phyloP scores from a whole-genome alignment of 2,329 filamentous ascomycete species.

The Elsinoe australis region DNA sequence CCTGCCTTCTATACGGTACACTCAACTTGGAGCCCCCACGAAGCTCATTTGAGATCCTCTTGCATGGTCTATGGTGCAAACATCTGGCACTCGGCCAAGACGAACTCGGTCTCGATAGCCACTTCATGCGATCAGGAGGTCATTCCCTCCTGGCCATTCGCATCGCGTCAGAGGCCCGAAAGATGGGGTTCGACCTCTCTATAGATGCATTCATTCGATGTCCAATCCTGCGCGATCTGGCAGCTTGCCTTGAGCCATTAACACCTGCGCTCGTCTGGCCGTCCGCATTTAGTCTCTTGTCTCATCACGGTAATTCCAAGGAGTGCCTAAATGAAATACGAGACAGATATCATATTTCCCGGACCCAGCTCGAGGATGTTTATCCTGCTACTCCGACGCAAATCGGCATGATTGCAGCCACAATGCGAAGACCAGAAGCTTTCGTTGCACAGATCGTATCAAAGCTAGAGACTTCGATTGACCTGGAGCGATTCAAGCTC shows the following conservation, averaged over 20 bases:
- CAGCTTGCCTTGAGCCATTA: slow-evolving; percentile 13
- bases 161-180: not conserved
- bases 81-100: not conserved
- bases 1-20: not conserved
- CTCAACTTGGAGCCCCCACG: not conserved
- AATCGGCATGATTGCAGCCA: not conserved
- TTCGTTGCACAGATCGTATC: not conserved
- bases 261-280: too few relatives aligned
- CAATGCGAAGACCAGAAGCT: not conserved
- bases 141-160: slow-evolving; percentile 9
- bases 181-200: not conserved
- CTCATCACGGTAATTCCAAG: too few relatives aligned
- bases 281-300: not conserved
- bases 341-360: too few relatives aligned
- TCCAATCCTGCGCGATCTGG: not conserved
- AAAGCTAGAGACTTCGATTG: not conserved
- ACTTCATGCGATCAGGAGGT: not conserved
- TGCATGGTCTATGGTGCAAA: slow-evolving; percentile 4
- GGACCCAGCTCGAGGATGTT: not conserved
- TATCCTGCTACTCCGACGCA: slow-evolving; percentile 1
- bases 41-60: not conserved
- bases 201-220: not conserved
- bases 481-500: not conserved
- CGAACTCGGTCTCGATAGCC: not conserved
- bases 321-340: too few relatives aligned